Percentiles rank a stretch among this genome's conserved stretches.
Conservation (phyloP, 495 filamentous ascomycete genomes). For the Penicillium egyptiacum region DNA sequence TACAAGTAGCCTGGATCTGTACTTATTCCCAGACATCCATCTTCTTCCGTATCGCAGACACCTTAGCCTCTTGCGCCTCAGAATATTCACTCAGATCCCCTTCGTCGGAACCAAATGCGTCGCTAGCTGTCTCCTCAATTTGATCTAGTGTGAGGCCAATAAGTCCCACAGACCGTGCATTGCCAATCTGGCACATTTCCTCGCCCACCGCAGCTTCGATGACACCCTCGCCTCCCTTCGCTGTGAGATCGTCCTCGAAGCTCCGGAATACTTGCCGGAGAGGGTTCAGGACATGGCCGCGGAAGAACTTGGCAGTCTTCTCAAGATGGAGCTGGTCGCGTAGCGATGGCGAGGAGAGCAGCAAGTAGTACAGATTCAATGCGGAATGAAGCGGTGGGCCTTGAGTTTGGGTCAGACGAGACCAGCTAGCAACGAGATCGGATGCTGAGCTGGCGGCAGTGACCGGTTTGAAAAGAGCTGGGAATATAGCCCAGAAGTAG, state of each 20-base stretch:
- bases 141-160: conserved; percentile 39
- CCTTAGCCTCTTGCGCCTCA: conserved; percentile 32
- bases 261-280: conserved; percentile 35
- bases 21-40: conserved; percentile 22
- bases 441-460: conserved; percentile 21
- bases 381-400: conserved; percentile 43
- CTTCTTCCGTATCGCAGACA: conserved; percentile 32
- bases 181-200: conserved; percentile 39
- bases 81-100: conserved; percentile 34
- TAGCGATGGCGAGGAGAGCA: conserved; percentile 38
- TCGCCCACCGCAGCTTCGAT: conserved; percentile 43
- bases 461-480: conserved; percentile 34
- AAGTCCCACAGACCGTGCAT: conserved; percentile 41
- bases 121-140: conserved; percentile 38
- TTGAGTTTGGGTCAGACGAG: conserved; percentile 38
- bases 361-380: conserved; percentile 48
- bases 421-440: conserved; percentile 38
- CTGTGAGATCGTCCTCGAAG: conserved; percentile 37
- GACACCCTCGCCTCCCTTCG: conserved; percentile 42
- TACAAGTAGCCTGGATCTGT: not conserved
- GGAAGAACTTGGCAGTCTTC: conserved; percentile 41
- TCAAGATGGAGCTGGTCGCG: conserved; percentile 37
- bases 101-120: conserved; percentile 37
- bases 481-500: conserved; percentile 55
- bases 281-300: conserved; percentile 37